Evolutionary conservation across 345 rosid genomes (phyloP), one percentile per base, ranked within the genome.

Genomic region (Cardamine occulta): DNA sequence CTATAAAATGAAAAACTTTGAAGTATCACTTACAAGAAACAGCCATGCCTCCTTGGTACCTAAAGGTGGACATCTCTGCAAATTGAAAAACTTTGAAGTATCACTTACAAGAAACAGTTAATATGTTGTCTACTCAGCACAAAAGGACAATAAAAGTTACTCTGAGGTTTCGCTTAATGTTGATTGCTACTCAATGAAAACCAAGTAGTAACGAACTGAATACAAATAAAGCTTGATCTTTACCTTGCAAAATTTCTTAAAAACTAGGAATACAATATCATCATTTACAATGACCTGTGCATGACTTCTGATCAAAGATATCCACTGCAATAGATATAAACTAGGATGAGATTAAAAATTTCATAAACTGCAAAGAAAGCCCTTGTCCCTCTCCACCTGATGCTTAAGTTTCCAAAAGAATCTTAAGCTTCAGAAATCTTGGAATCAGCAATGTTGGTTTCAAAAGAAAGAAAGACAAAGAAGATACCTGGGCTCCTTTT

Each of bases 401-500:
- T 59, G 55, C 28, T 39, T 74, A 26, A 14, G 19, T 49, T 14
- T 48, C 37, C 35, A 67, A 8, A 78, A 65, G 55, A 32, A 44
- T 42, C 42, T 42, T 28, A 51, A 28, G 37, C 12, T 76, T 32
- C 9, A 32, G 19, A 66, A n/a, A 40, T 51, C 21, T 47, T 13
- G 63, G 45, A 39, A 15, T 58, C 62, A 13, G 10, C 7, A 15
- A 44, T 12, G 45, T 26, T 19, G 8, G 26, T 59, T 32, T 48
- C 23, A 44, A 45, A 71, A 54, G 69, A 34, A 34, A 32, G 35
- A 11, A 44, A 24, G 56, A 28, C 15, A 48, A 39, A 24, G 67
- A 70, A 63, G 68, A 72, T 60, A 91, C 98, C 97, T 94, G 98
- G 56, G 97, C 89, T 67, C 96, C 98, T 84, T 94, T 94, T 65